These are phyloP conservation scores for Strobilomyces echinocephalus DNA, from an alignment of 768 basidiomycete genomes.

Conservation along the genomic window DNA sequence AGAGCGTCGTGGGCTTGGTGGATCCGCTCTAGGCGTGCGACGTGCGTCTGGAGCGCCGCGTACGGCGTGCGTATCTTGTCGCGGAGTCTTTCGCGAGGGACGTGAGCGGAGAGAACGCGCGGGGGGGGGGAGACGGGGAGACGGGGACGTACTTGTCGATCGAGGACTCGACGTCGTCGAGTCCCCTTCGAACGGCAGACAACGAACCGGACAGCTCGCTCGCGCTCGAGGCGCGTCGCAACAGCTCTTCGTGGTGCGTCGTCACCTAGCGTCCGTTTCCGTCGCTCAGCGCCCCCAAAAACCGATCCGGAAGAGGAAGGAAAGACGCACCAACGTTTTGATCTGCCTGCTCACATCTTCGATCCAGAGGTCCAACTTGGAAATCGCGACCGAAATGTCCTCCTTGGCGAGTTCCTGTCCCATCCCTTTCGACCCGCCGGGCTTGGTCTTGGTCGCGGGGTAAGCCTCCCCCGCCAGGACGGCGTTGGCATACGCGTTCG, in stretches of 20 bases:
- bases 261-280: constrained; percentile 53
- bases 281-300: not conserved
- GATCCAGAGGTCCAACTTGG: constrained; percentile 80
- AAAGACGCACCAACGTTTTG: constrained; percentile 62
- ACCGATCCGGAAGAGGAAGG: too few relatives aligned
- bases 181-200: constrained; percentile 57
- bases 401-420: constrained; percentile 62
- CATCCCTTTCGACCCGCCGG: not conserved
- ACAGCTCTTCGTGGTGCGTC: constrained; percentile 72
- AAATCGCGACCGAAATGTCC: constrained; percentile 85
- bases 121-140: too few relatives aligned
- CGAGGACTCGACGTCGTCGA: constrained; percentile 69
- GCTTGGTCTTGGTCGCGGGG: constrained; percentile 30
- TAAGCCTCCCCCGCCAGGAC: constrained; percentile 82
- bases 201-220: constrained; percentile 68
- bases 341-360: constrained; percentile 93
- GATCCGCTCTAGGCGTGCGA: constrained; percentile 68
- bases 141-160: constrained; percentile 60
- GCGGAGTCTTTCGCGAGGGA: constrained; percentile 48
- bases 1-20: constrained; percentile 83
- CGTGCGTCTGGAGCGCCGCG: constrained; percentile 63
- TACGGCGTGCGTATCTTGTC: constrained; percentile 87
- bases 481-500: constrained; percentile 88
- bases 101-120: not conserved
- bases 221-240: constrained; percentile 78